These are phyloP conservation scores for Smallanthus sonchifolius DNA, from an alignment of 129 eudicot genomes.

Conservation along the genomic window DNA sequence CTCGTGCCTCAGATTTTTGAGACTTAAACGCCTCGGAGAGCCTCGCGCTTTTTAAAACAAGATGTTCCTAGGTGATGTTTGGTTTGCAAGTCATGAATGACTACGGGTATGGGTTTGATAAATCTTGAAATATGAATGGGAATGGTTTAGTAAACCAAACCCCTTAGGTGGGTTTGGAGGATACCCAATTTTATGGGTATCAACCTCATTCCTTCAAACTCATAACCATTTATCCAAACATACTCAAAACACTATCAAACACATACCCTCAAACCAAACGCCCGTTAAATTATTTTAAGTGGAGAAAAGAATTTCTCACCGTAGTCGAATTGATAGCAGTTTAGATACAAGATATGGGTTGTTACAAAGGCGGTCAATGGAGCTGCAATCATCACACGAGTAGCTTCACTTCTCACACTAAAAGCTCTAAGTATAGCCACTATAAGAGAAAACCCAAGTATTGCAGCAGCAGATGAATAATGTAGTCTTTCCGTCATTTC, in stretches of 20 bases:
- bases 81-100: neutral
- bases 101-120: neutral
- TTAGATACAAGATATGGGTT: conserved; percentile 84
- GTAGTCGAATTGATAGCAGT: conserved; percentile 69
- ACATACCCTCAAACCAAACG: neutral
- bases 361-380: conserved; percentile 76
- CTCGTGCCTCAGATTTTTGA: too few relatives aligned
- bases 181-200: neutral
- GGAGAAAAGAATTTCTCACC: conserved; percentile 42
- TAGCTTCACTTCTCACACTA: conserved; percentile 66
- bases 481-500: conserved; percentile 70
- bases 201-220: neutral
- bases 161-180: neutral
- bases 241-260: conserved; percentile 4
- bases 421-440: conserved; percentile 64
- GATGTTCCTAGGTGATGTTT: neutral
- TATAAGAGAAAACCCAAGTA: conserved; percentile 74
- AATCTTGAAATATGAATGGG: neutral
- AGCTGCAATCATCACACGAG: conserved; percentile 91
- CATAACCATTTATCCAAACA: neutral
- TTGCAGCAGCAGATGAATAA: conserved; percentile 77
- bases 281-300: neutral
- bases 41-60: too few relatives aligned
- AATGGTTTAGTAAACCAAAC: neutral
- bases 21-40: too few relatives aligned